Conservation (phyloP, 108 stramenopile species). For the Skeletonema menzelii region DNA sequence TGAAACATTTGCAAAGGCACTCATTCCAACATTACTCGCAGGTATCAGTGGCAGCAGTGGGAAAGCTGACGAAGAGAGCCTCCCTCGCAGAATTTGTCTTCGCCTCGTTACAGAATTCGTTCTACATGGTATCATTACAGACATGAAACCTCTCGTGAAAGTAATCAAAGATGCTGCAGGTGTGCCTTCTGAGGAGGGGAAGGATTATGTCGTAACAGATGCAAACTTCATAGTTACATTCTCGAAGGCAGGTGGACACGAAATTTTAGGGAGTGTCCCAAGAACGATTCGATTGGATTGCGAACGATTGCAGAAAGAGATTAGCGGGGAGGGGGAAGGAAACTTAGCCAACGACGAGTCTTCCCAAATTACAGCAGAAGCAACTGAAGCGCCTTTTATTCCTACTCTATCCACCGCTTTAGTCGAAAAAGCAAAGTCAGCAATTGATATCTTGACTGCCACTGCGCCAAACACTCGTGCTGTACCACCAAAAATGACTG, state of each 20-base stretch:
- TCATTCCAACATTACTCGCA: conserved; percentile 55
- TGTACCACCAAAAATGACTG: conserved; percentile 15
- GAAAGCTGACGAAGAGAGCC: conserved; percentile 39
- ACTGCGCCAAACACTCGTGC: conserved; percentile 24
- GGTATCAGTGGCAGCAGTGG: conserved; percentile 43
- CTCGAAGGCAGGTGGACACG: conserved; percentile 75
- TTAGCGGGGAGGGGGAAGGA: conserved; percentile 26
- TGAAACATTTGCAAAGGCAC: conserved; percentile 48
- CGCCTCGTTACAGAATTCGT: conserved; percentile 76
- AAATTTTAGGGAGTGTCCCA: conserved; percentile 64
- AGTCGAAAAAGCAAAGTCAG: conserved; percentile 7
- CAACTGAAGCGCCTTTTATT: conserved; percentile 18
- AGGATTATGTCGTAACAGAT: conserved; percentile 80
- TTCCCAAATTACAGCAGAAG: background rate
- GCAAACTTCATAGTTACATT: conserved; percentile 77
- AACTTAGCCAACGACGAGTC: background rate
- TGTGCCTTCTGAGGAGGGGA: conserved; percentile 42
- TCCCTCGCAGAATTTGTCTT: conserved; percentile 63
- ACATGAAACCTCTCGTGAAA: conserved; percentile 69
- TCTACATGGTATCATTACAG: conserved; percentile 60
- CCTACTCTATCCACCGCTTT: conserved; percentile 17
- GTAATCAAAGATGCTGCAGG: conserved; percentile 71
- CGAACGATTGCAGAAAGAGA: conserved; percentile 32
- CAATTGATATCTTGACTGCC: conserved; percentile 18
- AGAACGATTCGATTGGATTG: conserved; percentile 40